Conservation (phyloP, 768 basidiomycete genomes). For the Panus rudis region DNA sequence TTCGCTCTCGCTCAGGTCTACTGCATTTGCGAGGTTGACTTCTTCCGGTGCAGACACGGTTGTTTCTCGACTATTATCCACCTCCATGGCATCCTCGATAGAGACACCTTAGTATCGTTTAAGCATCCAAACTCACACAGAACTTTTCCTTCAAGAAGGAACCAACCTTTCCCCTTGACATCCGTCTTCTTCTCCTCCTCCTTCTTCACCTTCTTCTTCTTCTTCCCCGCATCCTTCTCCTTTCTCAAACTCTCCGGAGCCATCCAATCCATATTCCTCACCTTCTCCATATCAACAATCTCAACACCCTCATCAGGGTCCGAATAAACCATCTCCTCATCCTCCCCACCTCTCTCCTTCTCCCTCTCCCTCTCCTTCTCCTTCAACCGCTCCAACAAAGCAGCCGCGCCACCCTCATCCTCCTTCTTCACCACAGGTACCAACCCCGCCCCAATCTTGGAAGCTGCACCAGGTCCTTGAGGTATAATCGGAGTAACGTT, state of each 20-base stretch:
- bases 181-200: conserved; percentile 31
- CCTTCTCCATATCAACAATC: conserved; percentile 77
- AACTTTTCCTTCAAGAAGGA: too few relatives aligned
- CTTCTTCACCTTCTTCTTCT: conserved; percentile 33
- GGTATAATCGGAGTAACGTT: conserved; percentile 48
- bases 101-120: conserved; percentile 6
- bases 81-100: conserved; percentile 18
- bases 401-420: background rate
- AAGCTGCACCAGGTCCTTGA: conserved; percentile 26
- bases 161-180: conserved; percentile 29
- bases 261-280: conserved; percentile 81
- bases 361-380: conserved; percentile 38
- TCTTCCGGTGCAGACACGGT: conserved; percentile 19
- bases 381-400: conserved; percentile 22
- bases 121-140: background rate
- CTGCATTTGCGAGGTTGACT: conserved; percentile 48
- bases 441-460: conserved; percentile 42
- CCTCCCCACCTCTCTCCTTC: conserved; percentile 28
- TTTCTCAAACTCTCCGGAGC: conserved; percentile 68
- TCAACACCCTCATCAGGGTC: conserved; percentile 86
- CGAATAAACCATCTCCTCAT: conserved; percentile 69
- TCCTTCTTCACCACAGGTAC: conserved; percentile 36
- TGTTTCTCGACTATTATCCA: conserved; percentile 19
- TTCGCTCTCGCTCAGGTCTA: conserved; percentile 69
- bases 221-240: conserved; percentile 29